Evolutionary conservation across 2,329 filamentous ascomycete species (phyloP).

Genomic region (Fusarium nanum): DNA sequence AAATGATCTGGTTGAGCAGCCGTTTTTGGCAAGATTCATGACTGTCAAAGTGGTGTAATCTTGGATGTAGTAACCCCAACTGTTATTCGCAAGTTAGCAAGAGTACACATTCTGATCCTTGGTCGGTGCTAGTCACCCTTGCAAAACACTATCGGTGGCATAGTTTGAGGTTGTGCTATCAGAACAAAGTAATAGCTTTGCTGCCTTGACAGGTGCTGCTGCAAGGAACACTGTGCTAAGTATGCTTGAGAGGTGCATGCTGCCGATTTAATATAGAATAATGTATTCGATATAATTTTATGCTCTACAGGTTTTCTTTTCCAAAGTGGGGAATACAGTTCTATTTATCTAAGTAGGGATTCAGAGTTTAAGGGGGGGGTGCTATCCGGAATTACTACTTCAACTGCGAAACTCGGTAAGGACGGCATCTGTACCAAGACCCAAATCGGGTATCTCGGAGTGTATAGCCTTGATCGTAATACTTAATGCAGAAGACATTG

Average conservation of each 20-base stretch:
- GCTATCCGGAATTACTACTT: too few species aligned
- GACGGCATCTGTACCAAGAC: not conserved
- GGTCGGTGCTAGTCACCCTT: not conserved
- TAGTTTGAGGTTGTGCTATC: not conserved
- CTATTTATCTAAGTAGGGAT: too few species aligned
- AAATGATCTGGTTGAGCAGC: not conserved
- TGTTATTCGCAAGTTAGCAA: not conserved
- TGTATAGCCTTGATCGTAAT: not conserved
- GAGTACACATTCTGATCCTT: not conserved
- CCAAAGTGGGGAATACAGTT: not conserved
- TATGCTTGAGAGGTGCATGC: not conserved
- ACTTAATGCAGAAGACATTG: not conserved
- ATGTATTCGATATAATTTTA: not conserved
- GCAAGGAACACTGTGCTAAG: not conserved
- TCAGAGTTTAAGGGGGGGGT: too few species aligned
- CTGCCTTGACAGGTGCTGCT: too few species aligned
- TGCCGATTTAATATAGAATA: rapidly evolving
- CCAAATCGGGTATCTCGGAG: not conserved
- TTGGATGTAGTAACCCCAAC: not conserved
- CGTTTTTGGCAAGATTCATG: not conserved
- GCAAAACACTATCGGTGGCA: not conserved
- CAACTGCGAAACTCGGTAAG: not conserved
- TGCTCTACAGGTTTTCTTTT: not conserved
- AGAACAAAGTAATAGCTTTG: not conserved
- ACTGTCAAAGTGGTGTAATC: not conserved